Percentiles rank a stretch among this genome's conserved stretches.
These are phyloP conservation scores for Parasitella parasitica DNA, from an alignment of 371 early-diverging fungal genomes.

Conservation along the genomic window DNA sequence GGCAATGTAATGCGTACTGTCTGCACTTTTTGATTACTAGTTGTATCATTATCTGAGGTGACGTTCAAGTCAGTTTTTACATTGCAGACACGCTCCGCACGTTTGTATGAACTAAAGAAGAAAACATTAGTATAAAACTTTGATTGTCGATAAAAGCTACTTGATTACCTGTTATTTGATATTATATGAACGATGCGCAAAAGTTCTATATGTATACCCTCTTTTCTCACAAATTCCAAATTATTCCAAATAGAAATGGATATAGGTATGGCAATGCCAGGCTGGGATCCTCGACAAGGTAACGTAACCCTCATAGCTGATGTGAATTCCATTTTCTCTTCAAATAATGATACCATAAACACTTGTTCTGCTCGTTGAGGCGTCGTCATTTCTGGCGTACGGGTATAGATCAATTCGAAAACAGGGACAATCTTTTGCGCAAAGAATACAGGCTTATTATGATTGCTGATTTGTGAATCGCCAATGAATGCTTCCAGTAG, in stretches of 20 bases:
- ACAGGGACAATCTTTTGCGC: slow-evolving; percentile 8
- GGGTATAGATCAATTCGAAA: slow-evolving; percentile 16
- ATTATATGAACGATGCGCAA: slow-evolving; percentile 13
- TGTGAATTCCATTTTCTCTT: not conserved
- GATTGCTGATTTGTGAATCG: not conserved
- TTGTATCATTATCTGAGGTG: not conserved
- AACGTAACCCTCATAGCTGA: slow-evolving; percentile 18
- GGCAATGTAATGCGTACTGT: slow-evolving; percentile 12
- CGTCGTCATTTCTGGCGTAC: slow-evolving; percentile 8
- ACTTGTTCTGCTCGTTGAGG: slow-evolving; percentile 17
- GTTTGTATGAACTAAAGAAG: too few relatives aligned
- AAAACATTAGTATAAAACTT: too few relatives aligned
- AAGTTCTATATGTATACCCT: slow-evolving; percentile 20
- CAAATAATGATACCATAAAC: slow-evolving; percentile 5
- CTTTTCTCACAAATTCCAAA: slow-evolving; percentile 14
- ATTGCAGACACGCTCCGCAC: slow-evolving; percentile 13
- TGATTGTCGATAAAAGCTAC: not conserved
- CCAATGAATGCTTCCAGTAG: slow-evolving; percentile 20
- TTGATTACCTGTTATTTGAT: slow-evolving; percentile 14
- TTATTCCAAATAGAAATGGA: slow-evolving; percentile 21
- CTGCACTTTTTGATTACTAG: slow-evolving; percentile 7
- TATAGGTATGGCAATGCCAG: slow-evolving; percentile 19
- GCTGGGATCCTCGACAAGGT: slow-evolving; percentile 20
- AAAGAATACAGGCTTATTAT: slow-evolving; percentile 9
- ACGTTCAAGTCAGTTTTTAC: slow-evolving; percentile 19